Base-by-base conservation (phyloP, 2,329 filamentous ascomycete genomes). In the Xylariaceae sp. region DNA sequence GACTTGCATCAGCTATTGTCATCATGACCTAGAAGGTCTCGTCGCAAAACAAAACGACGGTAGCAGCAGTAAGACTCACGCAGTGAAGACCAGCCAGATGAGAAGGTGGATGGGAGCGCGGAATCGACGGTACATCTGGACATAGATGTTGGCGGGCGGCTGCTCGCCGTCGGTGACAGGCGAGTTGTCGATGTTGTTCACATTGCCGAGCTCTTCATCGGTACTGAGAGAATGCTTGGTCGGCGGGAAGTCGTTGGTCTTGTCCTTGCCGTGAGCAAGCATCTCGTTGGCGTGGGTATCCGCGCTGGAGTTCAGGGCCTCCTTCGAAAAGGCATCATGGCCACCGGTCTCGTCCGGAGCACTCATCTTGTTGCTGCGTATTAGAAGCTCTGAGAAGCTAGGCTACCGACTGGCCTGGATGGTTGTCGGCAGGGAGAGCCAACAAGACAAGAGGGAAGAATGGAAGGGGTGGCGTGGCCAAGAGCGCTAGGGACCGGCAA, bases 291-390 rank as follows among this genome's bases (percentile, higher is more conserved):
- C 76, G 66, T 64, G 37, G 3, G 51, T n/a, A 45, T 6, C 5
- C 5, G 13, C 76, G 53, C 74, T 74, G 42, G 79, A 74, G 66
- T 83, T 83, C 49, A 78, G 72, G 44, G 79, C 74, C 54, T 82
- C 48, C 62, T 71, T 45, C 73, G 65, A 44, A 65, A 7, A 50
- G 48, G 48, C 48, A 17, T 50, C 11, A 10, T 17, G 48, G 48
- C 18, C 48, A 5, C 18, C 11, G 6, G 18, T 30, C 48, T 50
- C 18, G 18, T 13, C 18, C 18, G 18, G 30, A 23, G 48, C 5
- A 50, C 48, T 51, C 23, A 51, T 51, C n/a, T 30, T 30, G 23
- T 5, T 30, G 23, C 23, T 30, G 23, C 7, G 4, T 51, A 11
- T 8, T 4, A n/a, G 23, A 13, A 13, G 4, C 18, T 30, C 10